Evolutionary conservation across 306 rosid genomes (phyloP).

Genomic region (Calophaca sinica): DNA sequence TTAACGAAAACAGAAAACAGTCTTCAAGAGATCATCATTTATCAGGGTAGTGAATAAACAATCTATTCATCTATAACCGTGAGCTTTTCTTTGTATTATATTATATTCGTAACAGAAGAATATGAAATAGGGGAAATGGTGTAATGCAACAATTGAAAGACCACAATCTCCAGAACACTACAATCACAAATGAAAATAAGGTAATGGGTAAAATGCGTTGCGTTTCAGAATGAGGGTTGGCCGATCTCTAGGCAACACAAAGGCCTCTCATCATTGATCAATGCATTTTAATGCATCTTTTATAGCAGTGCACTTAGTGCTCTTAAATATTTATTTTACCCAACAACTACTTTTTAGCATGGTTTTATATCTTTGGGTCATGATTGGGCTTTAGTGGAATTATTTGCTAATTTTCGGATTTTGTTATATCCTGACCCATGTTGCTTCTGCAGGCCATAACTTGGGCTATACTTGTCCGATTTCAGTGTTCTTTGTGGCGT

Average conservation of each 20-base stretch:
- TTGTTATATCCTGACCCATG: too few relatives aligned
- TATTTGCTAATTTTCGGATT: too few relatives aligned
- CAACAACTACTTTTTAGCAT: too few relatives aligned
- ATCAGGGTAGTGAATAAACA: slow-evolving; percentile 8
- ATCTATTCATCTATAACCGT: not conserved
- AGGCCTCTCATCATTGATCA: not conserved
- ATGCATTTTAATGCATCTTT: too few relatives aligned
- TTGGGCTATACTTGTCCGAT: too few relatives aligned
- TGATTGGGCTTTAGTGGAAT: too few relatives aligned
- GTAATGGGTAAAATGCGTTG: not conserved
- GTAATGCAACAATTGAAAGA: slow-evolving; percentile 9
- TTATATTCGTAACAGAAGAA: slow-evolving; percentile 19
- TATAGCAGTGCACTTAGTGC: too few relatives aligned
- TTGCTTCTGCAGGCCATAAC: too few relatives aligned
- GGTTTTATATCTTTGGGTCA: too few relatives aligned
- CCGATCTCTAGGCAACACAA: slow-evolving; percentile 5
- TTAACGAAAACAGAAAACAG: not conserved
- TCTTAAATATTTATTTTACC: too few relatives aligned
- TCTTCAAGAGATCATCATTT: not conserved
- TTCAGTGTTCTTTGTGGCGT: too few relatives aligned
- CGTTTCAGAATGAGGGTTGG: slow-evolving; percentile 14
- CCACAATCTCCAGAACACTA: slow-evolving; percentile 1
- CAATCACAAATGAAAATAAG: not conserved
- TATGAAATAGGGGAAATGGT: not conserved
- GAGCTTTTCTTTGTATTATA: not conserved